Conservation (phyloP, 768 basidiomycete genomes). For the Boletales sp. region DNA sequence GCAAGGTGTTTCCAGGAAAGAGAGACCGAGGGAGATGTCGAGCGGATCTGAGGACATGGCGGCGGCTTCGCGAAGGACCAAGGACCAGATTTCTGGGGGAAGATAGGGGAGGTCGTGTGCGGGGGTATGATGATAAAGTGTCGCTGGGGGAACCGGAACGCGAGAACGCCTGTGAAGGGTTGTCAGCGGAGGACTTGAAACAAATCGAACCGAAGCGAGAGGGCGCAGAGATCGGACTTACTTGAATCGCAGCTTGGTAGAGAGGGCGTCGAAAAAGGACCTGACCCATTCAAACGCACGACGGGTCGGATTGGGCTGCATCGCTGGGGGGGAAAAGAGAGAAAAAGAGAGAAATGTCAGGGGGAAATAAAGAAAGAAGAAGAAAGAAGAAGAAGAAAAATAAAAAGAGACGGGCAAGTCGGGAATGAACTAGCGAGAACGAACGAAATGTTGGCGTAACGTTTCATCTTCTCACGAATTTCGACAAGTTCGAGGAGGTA, state of each 20-base stretch:
- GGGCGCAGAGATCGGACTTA: not conserved
- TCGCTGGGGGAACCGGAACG: slow-evolving; percentile 3
- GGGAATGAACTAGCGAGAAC: not conserved
- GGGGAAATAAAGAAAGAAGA: not conserved
- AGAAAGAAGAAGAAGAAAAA: not conserved
- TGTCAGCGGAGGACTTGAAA: slow-evolving; percentile 2
- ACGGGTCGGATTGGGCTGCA: slow-evolving; percentile 10
- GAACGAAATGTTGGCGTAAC: not conserved
- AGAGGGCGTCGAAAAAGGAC: slow-evolving; percentile 14
- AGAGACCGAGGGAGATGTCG: slow-evolving; percentile 47
- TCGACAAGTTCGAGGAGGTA: not conserved
- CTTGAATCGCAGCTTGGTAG: slow-evolving; percentile 16
- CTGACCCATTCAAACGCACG: slow-evolving; percentile 17
- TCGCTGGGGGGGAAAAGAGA: slow-evolving; percentile 2
- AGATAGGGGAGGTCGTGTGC: slow-evolving; percentile 41
- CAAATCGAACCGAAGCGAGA: not conserved
- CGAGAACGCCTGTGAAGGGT: slow-evolving; percentile 4
- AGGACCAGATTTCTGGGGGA: slow-evolving; percentile 65
- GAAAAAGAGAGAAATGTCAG: slow-evolving; percentile 1
- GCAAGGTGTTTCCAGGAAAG: slow-evolving; percentile 51
- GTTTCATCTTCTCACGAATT: not conserved
- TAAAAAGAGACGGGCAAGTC: not conserved
- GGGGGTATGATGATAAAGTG: slow-evolving; percentile 24
- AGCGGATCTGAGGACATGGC: slow-evolving; percentile 41
- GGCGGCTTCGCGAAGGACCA: slow-evolving; percentile 59